Conservation (phyloP, 2,329 filamentous ascomycete species). For the Colletotrichum higginsianum region DNA sequence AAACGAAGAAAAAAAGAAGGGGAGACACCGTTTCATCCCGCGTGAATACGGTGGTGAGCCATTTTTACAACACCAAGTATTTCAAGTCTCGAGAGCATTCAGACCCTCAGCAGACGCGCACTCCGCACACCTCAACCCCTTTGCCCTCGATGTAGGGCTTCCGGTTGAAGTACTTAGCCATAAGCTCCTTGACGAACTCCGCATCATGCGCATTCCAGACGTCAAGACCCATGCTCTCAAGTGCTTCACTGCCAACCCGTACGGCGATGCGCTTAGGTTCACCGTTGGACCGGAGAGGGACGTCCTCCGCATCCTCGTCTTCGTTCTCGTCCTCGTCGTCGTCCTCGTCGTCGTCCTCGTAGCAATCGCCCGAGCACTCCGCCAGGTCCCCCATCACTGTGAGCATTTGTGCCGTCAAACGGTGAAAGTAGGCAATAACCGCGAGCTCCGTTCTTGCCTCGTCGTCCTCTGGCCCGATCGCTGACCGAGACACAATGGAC, state of each 20-base stretch:
- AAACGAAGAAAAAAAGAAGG: background rate
- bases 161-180: constrained; percentile 76
- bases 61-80: constrained; percentile 8
- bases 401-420: constrained; percentile 78
- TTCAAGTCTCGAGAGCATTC: background rate
- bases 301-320: constrained; percentile 52
- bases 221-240: constrained; percentile 82
- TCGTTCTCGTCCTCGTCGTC: constrained; percentile 48
- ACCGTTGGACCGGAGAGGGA: constrained; percentile 45
- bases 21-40: background rate
- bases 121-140: constrained; percentile 81
- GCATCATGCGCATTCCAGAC: constrained; percentile 81
- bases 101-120: constrained; percentile 73
- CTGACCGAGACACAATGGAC: constrained; percentile 55
- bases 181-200: constrained; percentile 76
- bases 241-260: constrained; percentile 73
- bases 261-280: constrained; percentile 57
- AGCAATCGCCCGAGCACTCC: constrained; percentile 61
- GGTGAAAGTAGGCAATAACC: constrained; percentile 86
- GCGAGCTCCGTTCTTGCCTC: constrained; percentile 74
- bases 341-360: constrained; percentile 54
- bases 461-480: constrained; percentile 48
- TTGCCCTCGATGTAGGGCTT: constrained; percentile 75
- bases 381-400: constrained; percentile 74
- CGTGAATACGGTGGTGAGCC: background rate